Percentiles rank a stretch among this genome's conserved stretches.
Evolutionary conservation across 108 stramenopile genomes (phyloP).

Genomic region (Cyclotella cryptica): DNA sequence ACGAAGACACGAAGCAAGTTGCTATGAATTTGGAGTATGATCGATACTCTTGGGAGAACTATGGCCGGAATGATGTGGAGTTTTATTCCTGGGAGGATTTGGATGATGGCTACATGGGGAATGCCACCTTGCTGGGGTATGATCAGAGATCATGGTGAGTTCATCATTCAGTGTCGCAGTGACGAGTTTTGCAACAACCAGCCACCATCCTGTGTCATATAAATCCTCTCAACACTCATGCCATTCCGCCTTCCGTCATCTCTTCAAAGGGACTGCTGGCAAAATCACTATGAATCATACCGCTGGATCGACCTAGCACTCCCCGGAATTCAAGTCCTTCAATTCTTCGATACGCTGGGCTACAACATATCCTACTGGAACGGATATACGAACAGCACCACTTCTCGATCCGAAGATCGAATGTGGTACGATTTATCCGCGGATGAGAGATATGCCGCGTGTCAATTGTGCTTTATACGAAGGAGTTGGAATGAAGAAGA

Average conservation of each 20-base stretch:
- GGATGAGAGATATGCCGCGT: constrained; percentile 33
- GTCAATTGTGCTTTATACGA: constrained; percentile 41
- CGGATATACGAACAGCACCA: constrained; percentile 14
- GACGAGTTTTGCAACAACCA: background rate
- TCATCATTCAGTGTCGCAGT: background rate
- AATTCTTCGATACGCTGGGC: constrained; percentile 37
- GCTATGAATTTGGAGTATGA: constrained; percentile 30
- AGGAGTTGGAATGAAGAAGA: constrained; percentile 39
- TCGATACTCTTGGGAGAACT: constrained; percentile 22
- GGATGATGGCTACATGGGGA: constrained; percentile 3
- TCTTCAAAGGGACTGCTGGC: constrained; percentile 36
- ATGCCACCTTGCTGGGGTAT: constrained; percentile 23
- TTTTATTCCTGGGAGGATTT: constrained; percentile 10
- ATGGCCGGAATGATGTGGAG: constrained; percentile 31
- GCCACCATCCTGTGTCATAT: background rate
- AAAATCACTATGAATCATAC: constrained; percentile 38
- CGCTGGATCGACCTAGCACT: constrained; percentile 34
- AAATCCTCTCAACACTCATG: background rate
- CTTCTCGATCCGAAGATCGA: constrained; percentile 4
- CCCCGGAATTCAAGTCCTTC: constrained; percentile 18
- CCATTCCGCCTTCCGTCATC: background rate
- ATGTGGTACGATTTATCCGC: constrained; percentile 33
- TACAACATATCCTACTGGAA: constrained; percentile 36
- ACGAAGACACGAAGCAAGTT: background rate
- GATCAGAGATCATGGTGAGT: constrained; percentile 30